phyloP scores from a whole-genome alignment of 352 stramenopile genomes.

The Phytopythium boreale region DNA sequence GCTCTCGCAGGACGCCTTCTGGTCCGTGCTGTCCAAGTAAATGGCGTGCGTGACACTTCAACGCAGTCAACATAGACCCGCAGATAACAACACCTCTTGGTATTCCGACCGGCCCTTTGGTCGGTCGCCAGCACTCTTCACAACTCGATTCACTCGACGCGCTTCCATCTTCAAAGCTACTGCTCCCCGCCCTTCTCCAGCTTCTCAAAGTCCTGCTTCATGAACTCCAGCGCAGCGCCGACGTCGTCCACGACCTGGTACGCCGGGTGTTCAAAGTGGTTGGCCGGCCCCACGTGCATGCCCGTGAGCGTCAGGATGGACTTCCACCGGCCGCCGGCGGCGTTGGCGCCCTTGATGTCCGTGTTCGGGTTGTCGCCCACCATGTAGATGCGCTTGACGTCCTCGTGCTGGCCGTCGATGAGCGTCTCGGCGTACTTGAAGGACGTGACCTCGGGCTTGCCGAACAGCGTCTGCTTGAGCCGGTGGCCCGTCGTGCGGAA shows the following conservation, averaged over 20 bases:
- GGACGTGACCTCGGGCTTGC: slow-evolving; percentile 75
- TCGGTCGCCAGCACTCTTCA: not conserved
- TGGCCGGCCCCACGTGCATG: slow-evolving; percentile 71
- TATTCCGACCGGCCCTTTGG: not conserved
- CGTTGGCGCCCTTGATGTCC: slow-evolving; percentile 80
- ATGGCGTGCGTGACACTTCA: slow-evolving; percentile 9
- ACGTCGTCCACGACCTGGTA: slow-evolving; percentile 80
- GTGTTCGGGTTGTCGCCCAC: slow-evolving; percentile 83
- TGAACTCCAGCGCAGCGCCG: slow-evolving; percentile 62
- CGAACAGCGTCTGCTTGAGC: slow-evolving; percentile 69
- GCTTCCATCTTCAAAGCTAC: not conserved
- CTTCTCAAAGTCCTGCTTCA: slow-evolving; percentile 67
- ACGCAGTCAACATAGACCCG: slow-evolving; percentile 2
- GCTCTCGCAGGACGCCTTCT: slow-evolving; percentile 97
- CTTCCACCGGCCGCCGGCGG: slow-evolving; percentile 72
- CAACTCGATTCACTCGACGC: not conserved
- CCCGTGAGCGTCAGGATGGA: slow-evolving; percentile 82
- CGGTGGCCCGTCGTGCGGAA: slow-evolving; percentile 76
- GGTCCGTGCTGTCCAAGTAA: slow-evolving; percentile 95
- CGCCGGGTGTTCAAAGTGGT: slow-evolving; percentile 58
- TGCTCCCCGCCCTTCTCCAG: slow-evolving; percentile 14
- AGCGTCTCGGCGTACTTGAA: slow-evolving; percentile 76
- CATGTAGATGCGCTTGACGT: slow-evolving; percentile 84
- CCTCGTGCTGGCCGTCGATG: slow-evolving; percentile 61
- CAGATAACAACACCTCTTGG: not conserved